Base-by-base conservation (phyloP, 139 green algal genomes). In the Chlamydomonas applanata region DNA sequence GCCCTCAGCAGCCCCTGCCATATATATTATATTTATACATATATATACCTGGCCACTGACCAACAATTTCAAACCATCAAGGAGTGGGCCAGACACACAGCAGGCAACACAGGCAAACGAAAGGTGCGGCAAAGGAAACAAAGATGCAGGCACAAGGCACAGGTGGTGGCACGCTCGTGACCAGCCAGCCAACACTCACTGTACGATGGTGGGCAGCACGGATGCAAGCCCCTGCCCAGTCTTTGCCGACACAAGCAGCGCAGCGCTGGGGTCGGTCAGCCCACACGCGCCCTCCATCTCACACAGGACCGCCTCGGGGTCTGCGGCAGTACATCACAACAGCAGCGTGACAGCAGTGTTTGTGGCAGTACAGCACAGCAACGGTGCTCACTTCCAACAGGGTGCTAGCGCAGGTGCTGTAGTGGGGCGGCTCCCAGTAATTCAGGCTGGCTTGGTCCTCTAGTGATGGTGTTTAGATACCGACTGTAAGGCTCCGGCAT, bases 191-290 rank as follows among this genome's bases (percentile, higher is more conserved):
- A 7, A 7, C 11, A 76, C 75, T 67, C 80, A 88, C 80, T 93
- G 68, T 0, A 97, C 78, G 4, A 98, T 82, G 2, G 90, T 88
- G 5, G 82, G 82, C 68, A 98, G 85, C 56, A 98, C 69, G 11
- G 72, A 13, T 16, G 82, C 46, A 25, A 95, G 46, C 0, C 91
- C 91, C 33, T 74, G 52, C 0, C 91, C 91, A n/a, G 89, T 93
- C 72, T 95, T 96, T 29, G 90, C 92, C 11, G 89, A 94, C 11
- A 89, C 72, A 1, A 34, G 72, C 40, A 95, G 61, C 44, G 80
- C 80, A n/a, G 59, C 45, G 11, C 71, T 52, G 3, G 29, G 19
- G n/a, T 73, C 73, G 17, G 60, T 29, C 17, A 69, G 32, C 40
- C 44, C 65, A 59, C 65, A 59, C 25, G 44, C 65, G 9, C 33